Evolutionary conservation across 148 eudicot genomes (phyloP), one percentile per base, ranked within the genome.

Genomic region (Spergularia marina): DNA sequence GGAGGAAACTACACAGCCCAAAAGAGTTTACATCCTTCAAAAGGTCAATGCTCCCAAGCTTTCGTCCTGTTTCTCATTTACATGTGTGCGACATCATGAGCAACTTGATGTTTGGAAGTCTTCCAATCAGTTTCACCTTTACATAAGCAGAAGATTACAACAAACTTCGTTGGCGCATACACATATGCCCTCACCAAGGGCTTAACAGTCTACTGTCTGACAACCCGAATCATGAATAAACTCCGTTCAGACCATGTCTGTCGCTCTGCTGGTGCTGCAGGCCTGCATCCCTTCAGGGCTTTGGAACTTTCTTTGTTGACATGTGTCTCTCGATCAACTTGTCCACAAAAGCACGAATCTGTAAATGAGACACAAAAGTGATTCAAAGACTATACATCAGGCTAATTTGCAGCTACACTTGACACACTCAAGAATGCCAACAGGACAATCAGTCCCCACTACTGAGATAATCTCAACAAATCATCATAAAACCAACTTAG

Each of bases 331-430:
- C 98, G 65, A 96, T 89, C 86, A 96, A 72, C 83, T 77, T 87
- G 89, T 92, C 99, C 81, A 96, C 99, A 81, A 92, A 96, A 51
- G 91, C 96, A 77, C 99, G 94, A 76, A 96, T 92, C 99, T 96
- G 93, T 12, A 55, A 54, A 60, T 53, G 53, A 79, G 23, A 54
- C 53, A 51, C 18, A 53, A 23, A 73, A 49, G 16, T 56, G 40
- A 49, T 73, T 67, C 5, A 4, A 73, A 40, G 3, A 57, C 16
- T 41, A 41, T 49, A 53, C 21, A 15, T 16, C 10, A 44, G 49
- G 49, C 49, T 44, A 44, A 44, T 6, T 44, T 44, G 10, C 49
- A 44, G 49, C 49, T 44, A 44, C 1, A 7, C 6, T 41, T 41
- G 44, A 55, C 7, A 5, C 13, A 7, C 18, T 34, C 8, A 1